A percentile compares a stretch with the other conserved stretches of the same genome.
phyloP scores from a whole-genome alignment of 148 eudicot genomes.

The Rhododendron kiyosumense region DNA sequence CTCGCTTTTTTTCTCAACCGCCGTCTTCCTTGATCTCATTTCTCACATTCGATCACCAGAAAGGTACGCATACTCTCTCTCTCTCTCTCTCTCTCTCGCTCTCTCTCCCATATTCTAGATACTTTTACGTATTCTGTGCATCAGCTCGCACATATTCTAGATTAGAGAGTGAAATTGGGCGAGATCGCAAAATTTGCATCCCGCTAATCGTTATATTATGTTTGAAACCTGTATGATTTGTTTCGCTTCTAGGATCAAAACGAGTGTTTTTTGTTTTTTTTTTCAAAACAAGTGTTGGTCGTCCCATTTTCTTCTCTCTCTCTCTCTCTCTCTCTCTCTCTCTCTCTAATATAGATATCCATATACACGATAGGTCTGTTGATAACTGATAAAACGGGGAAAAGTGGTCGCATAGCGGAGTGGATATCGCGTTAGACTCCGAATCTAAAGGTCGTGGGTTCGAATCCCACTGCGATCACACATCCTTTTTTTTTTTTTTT shows the following conservation, averaged over 20 bases:
- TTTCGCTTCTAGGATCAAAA: not conserved
- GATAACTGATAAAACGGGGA: not conserved
- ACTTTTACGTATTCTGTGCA: no score
- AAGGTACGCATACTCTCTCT: not conserved
- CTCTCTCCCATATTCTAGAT: not conserved
- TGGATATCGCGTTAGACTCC: constrained; percentile 21
- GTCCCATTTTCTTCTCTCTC: not conserved
- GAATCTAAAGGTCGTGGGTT: constrained; percentile 26
- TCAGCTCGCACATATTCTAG: not conserved
- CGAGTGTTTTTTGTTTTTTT: not conserved
- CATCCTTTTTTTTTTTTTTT: not conserved
- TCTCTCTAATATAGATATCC: not conserved
- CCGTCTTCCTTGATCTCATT: not conserved
- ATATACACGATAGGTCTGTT: not conserved
- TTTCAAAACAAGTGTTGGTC: not conserved
- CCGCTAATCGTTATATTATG: not conserved
- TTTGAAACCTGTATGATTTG: not conserved
- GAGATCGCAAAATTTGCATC: not conserved
- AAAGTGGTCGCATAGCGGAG: constrained; percentile 15
- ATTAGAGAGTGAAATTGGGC: not conserved
- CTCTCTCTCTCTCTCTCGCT: not conserved
- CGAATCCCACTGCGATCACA: constrained; percentile 21
- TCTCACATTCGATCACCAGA: not conserved
- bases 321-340: not conserved
- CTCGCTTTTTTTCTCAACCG: not conserved